A percentile compares a stretch with the other conserved stretches of the same genome.
Conservation (phyloP, 2,329 filamentous ascomycete species). For the Fusarium scirpi region DNA sequence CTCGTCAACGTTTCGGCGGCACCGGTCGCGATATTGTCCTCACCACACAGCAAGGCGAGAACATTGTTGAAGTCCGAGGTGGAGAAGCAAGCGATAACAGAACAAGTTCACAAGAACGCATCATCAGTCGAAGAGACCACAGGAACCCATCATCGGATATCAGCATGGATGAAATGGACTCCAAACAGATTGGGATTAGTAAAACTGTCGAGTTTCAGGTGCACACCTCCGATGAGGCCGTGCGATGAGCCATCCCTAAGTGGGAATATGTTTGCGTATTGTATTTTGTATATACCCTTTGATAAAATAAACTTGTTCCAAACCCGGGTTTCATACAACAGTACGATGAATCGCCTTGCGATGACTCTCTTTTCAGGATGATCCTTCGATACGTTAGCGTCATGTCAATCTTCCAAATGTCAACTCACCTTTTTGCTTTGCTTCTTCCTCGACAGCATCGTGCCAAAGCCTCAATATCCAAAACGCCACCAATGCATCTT, state of each 20-base stretch:
- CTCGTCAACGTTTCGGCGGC: constrained; percentile 23
- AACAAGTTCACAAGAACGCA: constrained; percentile 42
- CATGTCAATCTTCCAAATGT: accelerated
- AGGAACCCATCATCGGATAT: constrained; percentile 38
- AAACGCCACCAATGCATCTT: constrained; percentile 21
- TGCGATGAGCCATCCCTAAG: not conserved
- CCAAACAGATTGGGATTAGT: constrained; percentile 39
- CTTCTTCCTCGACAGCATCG: not conserved
- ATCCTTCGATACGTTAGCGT: not conserved
- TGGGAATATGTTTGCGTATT: not conserved
- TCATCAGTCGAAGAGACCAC: constrained; percentile 35
- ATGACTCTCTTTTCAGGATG: not conserved
- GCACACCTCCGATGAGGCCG: constrained; percentile 21
- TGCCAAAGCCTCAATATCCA: constrained; percentile 36
- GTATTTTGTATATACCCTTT: not conserved
- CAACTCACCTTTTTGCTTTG: not conserved
- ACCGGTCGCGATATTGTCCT: constrained; percentile 32
- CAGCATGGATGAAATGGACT: constrained; percentile 43
- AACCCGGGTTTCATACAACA: not conserved
- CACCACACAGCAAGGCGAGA: constrained; percentile 39
- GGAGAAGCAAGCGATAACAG: constrained; percentile 20
- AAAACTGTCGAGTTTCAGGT: constrained; percentile 43
- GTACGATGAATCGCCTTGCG: accelerated
- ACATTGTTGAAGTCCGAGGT: constrained; percentile 41
- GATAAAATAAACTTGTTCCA: not conserved